Evolutionary conservation across 2,329 filamentous ascomycete genomes (phyloP).

Genomic region (Metarhizium rileyi): DNA sequence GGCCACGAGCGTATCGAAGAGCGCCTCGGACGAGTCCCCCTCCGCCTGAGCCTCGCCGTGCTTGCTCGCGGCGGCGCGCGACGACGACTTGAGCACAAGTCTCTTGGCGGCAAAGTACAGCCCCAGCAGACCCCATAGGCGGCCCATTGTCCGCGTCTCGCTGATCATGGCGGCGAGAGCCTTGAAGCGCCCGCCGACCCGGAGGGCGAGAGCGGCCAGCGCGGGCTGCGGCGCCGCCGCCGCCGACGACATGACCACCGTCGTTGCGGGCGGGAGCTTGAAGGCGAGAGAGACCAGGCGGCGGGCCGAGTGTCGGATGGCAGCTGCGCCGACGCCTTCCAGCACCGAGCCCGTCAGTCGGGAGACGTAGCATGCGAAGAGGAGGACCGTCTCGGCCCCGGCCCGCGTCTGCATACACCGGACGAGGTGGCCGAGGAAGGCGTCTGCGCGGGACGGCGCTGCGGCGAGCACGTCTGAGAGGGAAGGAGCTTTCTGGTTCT

Average conservation of each 20-base stretch:
- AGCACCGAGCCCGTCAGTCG: slow-evolving; percentile 45
- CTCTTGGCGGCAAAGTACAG: slow-evolving; percentile 58
- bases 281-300: slow-evolving; percentile 43
- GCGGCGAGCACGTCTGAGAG: slow-evolving; percentile 8
- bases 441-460: slow-evolving; percentile 29
- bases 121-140: slow-evolving; percentile 68
- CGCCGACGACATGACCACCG: slow-evolving; percentile 32
- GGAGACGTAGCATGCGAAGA: slow-evolving; percentile 58
- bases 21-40: slow-evolving; percentile 26
- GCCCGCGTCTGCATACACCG: slow-evolving; percentile 58
- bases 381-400: slow-evolving; percentile 61
- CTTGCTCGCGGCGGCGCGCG: slow-evolving; percentile 12
- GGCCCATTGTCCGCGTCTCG: slow-evolving; percentile 62
- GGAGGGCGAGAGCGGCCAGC: slow-evolving; percentile 34
- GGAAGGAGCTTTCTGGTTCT: slow-evolving; percentile 8
- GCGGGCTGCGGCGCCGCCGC: slow-evolving; percentile 22
- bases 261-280: slow-evolving; percentile 39
- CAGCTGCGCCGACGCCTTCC: slow-evolving; percentile 42
- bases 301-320: slow-evolving; percentile 43
- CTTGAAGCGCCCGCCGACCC: slow-evolving; percentile 43
- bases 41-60: slow-evolving; percentile 20
- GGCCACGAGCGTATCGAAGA: slow-evolving; percentile 40
- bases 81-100: slow-evolving; percentile 32
- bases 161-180: slow-evolving; percentile 55
- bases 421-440: slow-evolving; percentile 45